phyloP scores from a whole-genome alignment of 1,284 basidiomycete species.

The Kwoniella shivajii region DNA sequence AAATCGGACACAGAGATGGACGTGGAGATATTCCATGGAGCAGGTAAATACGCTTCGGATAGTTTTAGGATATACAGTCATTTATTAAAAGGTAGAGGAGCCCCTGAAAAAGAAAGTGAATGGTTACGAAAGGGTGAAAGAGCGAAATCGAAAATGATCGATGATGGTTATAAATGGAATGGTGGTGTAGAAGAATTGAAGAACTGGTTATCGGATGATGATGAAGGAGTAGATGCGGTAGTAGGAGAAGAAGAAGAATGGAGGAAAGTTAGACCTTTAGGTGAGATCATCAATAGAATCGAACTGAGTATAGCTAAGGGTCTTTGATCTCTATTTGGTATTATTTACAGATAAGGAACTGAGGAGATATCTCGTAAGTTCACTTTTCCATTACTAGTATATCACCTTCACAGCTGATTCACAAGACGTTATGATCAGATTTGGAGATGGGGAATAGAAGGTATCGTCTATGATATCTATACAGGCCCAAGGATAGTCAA shows the following conservation, averaged over 20 bases:
- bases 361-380: slow-evolving; percentile 32
- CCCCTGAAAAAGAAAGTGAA: slow-evolving; percentile 19
- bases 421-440: slow-evolving; percentile 15
- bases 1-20: slow-evolving; percentile 13
- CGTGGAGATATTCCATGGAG: slow-evolving; percentile 32
- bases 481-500: slow-evolving; percentile 23
- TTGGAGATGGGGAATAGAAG: slow-evolving; percentile 40
- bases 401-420: not conserved
- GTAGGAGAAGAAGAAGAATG: slow-evolving; percentile 29
- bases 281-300: slow-evolving; percentile 10
- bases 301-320: not conserved
- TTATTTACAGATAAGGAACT: slow-evolving; percentile 32
- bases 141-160: slow-evolving; percentile 14
- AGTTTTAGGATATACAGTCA: slow-evolving; percentile 35
- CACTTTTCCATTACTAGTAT: not conserved
- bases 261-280: slow-evolving; percentile 29
- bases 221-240: slow-evolving; percentile 15
- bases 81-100: slow-evolving; percentile 25
- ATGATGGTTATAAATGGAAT: not conserved
- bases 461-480: slow-evolving; percentile 34
- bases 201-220: slow-evolving; percentile 26
- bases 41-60: slow-evolving; percentile 35
- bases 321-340: not conserved
- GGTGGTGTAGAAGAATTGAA: slow-evolving; percentile 15
- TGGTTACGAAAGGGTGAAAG: slow-evolving; percentile 28